Percentiles rank a stretch among this genome's conserved stretches.
phyloP scores from a whole-genome alignment of 768 basidiomycete genomes.

The Boletus insuetus region DNA sequence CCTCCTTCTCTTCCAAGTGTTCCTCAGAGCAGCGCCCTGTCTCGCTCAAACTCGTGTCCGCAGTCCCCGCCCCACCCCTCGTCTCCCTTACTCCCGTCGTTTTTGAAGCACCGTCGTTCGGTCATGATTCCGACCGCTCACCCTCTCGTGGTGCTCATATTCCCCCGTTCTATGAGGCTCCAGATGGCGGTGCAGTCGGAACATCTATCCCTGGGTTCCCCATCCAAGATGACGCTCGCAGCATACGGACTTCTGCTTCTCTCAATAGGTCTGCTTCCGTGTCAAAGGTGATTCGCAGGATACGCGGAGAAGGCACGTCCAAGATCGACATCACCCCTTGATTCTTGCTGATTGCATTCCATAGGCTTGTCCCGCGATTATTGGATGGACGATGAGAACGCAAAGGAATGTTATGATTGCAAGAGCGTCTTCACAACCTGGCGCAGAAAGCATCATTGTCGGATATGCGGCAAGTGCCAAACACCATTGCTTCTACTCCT shows the following conservation, averaged over 20 bases:
- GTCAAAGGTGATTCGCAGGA: constrained; percentile 85
- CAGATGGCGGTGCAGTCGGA: constrained; percentile 58
- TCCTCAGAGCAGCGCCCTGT: constrained; percentile 54
- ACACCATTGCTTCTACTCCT: neutral
- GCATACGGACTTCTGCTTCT: constrained; percentile 72
- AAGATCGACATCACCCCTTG: constrained; percentile 1
- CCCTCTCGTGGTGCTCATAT: constrained; percentile 50
- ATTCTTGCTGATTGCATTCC: constrained; percentile 5
- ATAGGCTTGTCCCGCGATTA: constrained; percentile 88
- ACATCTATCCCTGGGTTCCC: constrained; percentile 90
- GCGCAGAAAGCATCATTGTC: constrained; percentile 95
- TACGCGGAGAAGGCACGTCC: constrained; percentile 80
- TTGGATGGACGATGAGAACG: constrained; percentile 98
- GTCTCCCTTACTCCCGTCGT: constrained; percentile 85
- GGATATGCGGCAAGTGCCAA: constrained; percentile 77
- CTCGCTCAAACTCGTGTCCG: constrained; percentile 49
- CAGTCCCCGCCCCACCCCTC: constrained; percentile 73
- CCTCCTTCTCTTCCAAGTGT: constrained; percentile 47
- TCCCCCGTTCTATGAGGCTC: constrained; percentile 52
- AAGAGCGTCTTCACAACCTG: constrained; percentile 92
- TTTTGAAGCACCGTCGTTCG: constrained; percentile 72
- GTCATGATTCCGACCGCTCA: constrained; percentile 59
- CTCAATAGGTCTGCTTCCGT: constrained; percentile 78
- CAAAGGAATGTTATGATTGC: constrained; percentile 95
- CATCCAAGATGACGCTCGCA: constrained; percentile 86